phyloP scores from a whole-genome alignment of 108 stramenopile genomes.

The Nannochloropsis oceanica region DNA sequence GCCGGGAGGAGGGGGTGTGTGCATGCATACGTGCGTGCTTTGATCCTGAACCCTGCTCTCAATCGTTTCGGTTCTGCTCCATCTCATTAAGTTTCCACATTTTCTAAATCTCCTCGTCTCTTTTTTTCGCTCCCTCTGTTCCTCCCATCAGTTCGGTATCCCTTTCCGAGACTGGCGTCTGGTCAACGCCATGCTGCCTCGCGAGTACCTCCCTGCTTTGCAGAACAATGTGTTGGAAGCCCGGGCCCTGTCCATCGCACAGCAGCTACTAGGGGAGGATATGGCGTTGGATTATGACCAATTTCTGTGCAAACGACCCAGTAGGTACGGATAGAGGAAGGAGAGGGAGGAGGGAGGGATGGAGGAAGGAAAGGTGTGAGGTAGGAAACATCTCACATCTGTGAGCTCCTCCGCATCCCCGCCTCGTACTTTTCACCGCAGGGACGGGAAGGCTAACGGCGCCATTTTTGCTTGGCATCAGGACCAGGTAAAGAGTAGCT shows the following conservation, averaged over 20 bases:
- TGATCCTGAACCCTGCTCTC: neutral
- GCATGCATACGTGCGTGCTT: neutral
- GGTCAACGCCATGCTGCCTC: slow-evolving; percentile 50
- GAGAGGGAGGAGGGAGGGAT: neutral
- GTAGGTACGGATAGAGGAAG: slow-evolving; percentile 19
- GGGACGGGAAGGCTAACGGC: neutral
- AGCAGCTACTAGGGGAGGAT: slow-evolving; percentile 38
- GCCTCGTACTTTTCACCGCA: neutral
- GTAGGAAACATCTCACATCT: too few relatives aligned
- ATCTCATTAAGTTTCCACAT: neutral
- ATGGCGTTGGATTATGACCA: slow-evolving; percentile 50
- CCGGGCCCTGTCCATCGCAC: slow-evolving; percentile 33
- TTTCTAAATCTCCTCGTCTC: neutral
- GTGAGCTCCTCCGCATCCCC: too few relatives aligned
- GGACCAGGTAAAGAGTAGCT: slow-evolving; percentile 32
- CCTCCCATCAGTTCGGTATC: slow-evolving; percentile 36
- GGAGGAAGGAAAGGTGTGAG: neutral
- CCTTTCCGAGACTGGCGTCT: slow-evolving; percentile 44
- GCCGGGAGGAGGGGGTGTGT: neutral
- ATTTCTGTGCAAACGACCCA: slow-evolving; percentile 41
- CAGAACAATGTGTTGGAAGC: slow-evolving; percentile 43
- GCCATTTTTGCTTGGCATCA: slow-evolving; percentile 30
- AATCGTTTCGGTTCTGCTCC: neutral
- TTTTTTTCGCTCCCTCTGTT: neutral
- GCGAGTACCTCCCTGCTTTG: slow-evolving; percentile 40